A percentile compares a stretch with the other conserved stretches of the same genome.
These are phyloP conservation scores for Pseudozyma thailandica DNA, from an alignment of 1,284 basidiomycete species.

Conservation along the genomic window DNA sequence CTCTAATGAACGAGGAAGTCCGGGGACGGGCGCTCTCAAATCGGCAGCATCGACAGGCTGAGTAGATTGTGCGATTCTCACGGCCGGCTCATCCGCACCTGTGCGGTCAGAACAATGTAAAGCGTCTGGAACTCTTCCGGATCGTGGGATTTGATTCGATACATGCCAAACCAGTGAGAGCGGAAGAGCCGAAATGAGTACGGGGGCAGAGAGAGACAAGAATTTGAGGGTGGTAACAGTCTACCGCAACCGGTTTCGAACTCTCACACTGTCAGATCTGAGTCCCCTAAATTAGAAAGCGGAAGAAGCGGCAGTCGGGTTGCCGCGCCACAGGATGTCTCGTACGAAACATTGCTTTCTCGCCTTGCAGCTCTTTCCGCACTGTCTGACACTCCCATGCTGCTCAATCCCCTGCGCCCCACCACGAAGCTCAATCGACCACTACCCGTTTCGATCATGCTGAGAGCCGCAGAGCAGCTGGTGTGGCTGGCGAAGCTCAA, in stretches of 20 bases:
- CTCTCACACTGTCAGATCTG: no score
- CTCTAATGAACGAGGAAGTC: neutral
- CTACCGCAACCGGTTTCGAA: no score
- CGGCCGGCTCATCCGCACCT: neutral
- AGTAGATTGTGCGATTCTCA: neutral
- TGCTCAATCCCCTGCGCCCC: no score
- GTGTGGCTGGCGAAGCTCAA: slow-evolving; percentile 21
- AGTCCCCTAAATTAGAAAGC: no score
- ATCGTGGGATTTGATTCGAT: neutral
- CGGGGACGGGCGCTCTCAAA: neutral
- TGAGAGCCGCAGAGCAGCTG: slow-evolving; percentile 21
- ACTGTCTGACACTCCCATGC: no score
- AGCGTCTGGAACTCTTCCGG: neutral
- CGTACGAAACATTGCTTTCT: no score
- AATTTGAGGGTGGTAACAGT: no score
- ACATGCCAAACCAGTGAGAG: neutral
- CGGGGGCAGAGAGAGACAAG: no score
- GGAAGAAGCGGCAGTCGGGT: no score
- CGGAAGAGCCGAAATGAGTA: no score
- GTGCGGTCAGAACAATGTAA: neutral
- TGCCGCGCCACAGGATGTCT: no score
- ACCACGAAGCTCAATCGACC: neutral
- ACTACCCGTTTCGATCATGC: slow-evolving; percentile 4
- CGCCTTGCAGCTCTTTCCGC: no score
- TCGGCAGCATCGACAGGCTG: neutral